A percentile compares a stretch with the other conserved stretches of the same genome.
These are phyloP conservation scores for Gnomoniopsis sp. DNA, from an alignment of 2,329 filamentous ascomycete genomes.

Conservation along the genomic window DNA sequence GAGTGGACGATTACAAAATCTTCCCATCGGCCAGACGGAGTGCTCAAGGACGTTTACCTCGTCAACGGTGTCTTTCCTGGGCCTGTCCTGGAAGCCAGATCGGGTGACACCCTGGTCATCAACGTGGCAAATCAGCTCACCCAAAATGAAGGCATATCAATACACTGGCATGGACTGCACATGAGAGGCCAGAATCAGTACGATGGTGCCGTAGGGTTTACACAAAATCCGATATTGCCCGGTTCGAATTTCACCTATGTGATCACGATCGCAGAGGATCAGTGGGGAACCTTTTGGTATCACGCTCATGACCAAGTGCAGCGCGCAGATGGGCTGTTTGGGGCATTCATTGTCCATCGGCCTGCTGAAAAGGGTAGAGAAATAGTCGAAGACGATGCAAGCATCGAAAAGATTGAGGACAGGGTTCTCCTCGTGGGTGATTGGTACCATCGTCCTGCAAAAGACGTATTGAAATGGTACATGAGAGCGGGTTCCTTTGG, in stretches of 20 bases:
- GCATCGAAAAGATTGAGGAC: conserved; percentile 32
- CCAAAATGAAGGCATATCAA: conserved; percentile 33
- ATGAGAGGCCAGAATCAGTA: conserved; percentile 29
- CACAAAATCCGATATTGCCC: conserved; percentile 8
- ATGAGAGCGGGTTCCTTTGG: conserved; percentile 1
- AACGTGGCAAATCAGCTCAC: conserved; percentile 37
- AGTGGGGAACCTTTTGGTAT: conserved; percentile 40
- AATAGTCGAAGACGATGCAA: conserved; percentile 23
- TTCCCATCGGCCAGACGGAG: conserved; percentile 43
- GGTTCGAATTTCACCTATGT: conserved; percentile 2
- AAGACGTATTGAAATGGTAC: background rate
- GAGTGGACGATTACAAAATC: conserved; percentile 38
- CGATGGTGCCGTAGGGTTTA: background rate
- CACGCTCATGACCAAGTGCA: conserved; percentile 42
- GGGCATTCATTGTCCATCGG: conserved; percentile 42
- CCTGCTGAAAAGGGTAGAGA: conserved; percentile 25
- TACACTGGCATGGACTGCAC: conserved; percentile 47
- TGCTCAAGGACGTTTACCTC: conserved; percentile 44
- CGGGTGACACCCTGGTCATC: conserved; percentile 42
- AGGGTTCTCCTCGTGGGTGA: conserved; percentile 40
- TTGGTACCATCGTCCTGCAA: conserved; percentile 28
- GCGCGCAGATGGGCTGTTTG: conserved; percentile 43
- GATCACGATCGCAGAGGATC: conserved; percentile 17
- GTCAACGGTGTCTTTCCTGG: conserved; percentile 50
- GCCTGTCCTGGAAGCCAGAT: conserved; percentile 44